A percentile compares a stretch with the other conserved stretches of the same genome.
Conservation (phyloP, 164 flowering plant genomes). For the Litsea cubeba region DNA sequence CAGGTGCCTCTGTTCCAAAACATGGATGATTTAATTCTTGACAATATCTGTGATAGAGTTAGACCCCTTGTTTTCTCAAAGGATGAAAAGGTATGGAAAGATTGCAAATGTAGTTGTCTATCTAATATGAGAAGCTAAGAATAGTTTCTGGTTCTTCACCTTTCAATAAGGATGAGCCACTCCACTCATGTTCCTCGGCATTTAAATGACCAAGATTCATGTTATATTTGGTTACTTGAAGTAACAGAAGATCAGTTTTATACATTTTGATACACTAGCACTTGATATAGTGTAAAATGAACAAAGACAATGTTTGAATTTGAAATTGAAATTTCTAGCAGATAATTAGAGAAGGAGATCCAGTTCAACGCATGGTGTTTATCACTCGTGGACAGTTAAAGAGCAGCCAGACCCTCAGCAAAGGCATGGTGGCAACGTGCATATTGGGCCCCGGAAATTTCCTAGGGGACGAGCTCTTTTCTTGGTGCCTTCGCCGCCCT, state of each 20-base stretch:
- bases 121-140: not conserved
- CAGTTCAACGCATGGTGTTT: conserved; percentile 81
- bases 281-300: not conserved
- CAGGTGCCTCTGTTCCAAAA: conserved; percentile 85
- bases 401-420: conserved; percentile 70
- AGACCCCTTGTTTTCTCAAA: conserved; percentile 71
- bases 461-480: conserved; percentile 86
- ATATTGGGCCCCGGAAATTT: conserved; percentile 75
- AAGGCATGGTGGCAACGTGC: conserved; percentile 72
- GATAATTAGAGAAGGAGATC: conserved; percentile 96
- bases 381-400: conserved; percentile 63
- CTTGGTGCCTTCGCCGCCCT: conserved; percentile 94
- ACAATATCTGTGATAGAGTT: conserved; percentile 87
- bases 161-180: not conserved
- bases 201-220: not conserved
- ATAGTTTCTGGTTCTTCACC: not conserved
- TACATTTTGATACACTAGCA: not conserved
- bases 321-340: conserved; percentile 13
- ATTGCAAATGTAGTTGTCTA: not conserved
- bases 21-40: conserved; percentile 88
- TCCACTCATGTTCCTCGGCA: not conserved
- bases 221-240: not conserved
- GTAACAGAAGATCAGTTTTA: not conserved
- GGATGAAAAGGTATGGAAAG: conserved; percentile 71
- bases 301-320: not conserved